phyloP scores from a whole-genome alignment of 108 stramenopile species.

The Fragilariopsis cylindrus region DNA sequence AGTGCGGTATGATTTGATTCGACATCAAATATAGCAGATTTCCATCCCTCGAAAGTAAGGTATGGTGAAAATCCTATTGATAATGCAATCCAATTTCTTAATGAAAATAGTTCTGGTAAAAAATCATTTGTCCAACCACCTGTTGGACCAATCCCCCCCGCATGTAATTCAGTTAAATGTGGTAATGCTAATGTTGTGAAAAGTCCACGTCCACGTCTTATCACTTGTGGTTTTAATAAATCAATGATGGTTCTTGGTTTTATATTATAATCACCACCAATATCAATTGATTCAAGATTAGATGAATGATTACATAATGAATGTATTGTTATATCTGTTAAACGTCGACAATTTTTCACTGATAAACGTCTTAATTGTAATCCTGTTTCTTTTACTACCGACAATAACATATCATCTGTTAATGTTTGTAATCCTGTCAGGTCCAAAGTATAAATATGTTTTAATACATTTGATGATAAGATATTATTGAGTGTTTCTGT shows the following conservation, averaged over 20 bases:
- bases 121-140: conserved; percentile 61
- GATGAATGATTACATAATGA: conserved; percentile 19
- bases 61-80: conserved; percentile 64
- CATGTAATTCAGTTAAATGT: conserved; percentile 60
- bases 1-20: neutral
- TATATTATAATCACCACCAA: conserved; percentile 77
- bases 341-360: conserved; percentile 78
- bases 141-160: conserved; percentile 55
- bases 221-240: conserved; percentile 3
- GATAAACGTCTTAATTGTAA: conserved; percentile 56
- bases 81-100: conserved; percentile 53
- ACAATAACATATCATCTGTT: conserved; percentile 51
- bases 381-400: conserved; percentile 34
- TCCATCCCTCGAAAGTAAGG: conserved; percentile 53
- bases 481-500: conserved; percentile 63
- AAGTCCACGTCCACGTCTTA: neutral
- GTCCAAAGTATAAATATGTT: conserved; percentile 63
- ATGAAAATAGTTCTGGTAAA: conserved; percentile 36
- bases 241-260: conserved; percentile 46
- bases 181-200: conserved; percentile 14
- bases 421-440: conserved; percentile 67
- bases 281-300: conserved; percentile 53
- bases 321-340: conserved; percentile 49
- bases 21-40: conserved; percentile 38
- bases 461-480: conserved; percentile 48